Conservation (phyloP, 331 rosid genomes). For the Ulmus americana region DNA sequence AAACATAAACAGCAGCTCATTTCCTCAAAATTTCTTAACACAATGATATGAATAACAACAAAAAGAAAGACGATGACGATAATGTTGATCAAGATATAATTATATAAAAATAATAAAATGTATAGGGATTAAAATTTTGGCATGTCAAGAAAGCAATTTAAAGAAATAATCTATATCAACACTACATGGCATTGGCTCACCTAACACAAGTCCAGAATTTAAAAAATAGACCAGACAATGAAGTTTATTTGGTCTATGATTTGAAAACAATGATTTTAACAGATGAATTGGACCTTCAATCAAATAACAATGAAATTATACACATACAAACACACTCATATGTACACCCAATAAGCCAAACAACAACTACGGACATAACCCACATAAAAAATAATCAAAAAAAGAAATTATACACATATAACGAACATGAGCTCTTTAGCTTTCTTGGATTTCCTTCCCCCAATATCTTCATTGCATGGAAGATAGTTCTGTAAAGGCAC, state of each 20-base stretch:
- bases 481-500: no score
- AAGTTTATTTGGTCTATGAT: no score
- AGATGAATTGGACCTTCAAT: neutral
- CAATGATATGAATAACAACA: neutral
- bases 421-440: neutral
- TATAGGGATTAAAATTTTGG: neutral
- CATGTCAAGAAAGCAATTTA: neutral
- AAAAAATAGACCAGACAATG: no score
- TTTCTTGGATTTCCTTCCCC: no score
- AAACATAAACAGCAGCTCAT: conserved; percentile 31
- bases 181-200: neutral
- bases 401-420: neutral
- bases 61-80: neutral
- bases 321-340: neutral
- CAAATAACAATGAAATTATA: neutral
- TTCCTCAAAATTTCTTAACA: conserved; percentile 13
- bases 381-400: no score
- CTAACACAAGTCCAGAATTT: no score
- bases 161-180: neutral
- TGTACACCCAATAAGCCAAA: neutral
- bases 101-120: no score
- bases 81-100: no score
- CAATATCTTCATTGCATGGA: no score
- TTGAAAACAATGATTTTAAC: neutral
- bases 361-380: no score